Base-by-base conservation (phyloP, 2,329 filamentous ascomycete genomes). In the Alternaria triticimaculans region DNA sequence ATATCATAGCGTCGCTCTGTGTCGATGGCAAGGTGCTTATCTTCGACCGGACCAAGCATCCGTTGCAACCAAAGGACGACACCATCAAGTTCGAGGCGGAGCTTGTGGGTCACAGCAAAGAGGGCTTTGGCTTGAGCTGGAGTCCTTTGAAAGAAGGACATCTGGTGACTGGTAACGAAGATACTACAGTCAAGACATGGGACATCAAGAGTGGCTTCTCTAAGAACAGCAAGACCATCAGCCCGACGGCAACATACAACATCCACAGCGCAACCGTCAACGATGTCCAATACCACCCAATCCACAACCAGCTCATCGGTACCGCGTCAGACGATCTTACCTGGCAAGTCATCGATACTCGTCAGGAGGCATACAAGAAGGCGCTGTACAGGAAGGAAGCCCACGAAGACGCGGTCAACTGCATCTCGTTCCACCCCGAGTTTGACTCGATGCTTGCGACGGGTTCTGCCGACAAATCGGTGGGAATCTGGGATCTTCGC, bases 31-130 rank as follows among this genome's bases (percentile, higher is more conserved):
- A 89, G 70, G 92, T 97, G 45, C 89, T 98, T 79, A 89, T 99
- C 71, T 99, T 96, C 83, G 96, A 99, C 83, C 90, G 95, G 70
- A 97, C 95, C 57, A 98, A 97, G 86, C 95, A 98, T 79, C 90
- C 91, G 53, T 88, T 90, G 60, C 84, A 90, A 66, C 94, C 95
- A 8, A 87, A 78, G 60, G 67, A 71, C 37, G 80, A 90, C 25
- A 89, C 86, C 56, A 87, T 94, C 60, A 92, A 90, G 72, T 91
- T 94, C 25, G 92, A 98, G 77, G 90, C 97, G 61, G 92, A 93
- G 77, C 87, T 98, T 25, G 82, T 91, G 46, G 96, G 96, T 4
- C 96, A 99, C 81, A 90, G 88, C 62, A 87, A 88, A 67, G 96
- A 99, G 81, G 96, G 96, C 0, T 99, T 97, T 74, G 96, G 94